phyloP scores from a whole-genome alignment of 2,329 filamentous ascomycete species.

The Neurospora sp. region DNA sequence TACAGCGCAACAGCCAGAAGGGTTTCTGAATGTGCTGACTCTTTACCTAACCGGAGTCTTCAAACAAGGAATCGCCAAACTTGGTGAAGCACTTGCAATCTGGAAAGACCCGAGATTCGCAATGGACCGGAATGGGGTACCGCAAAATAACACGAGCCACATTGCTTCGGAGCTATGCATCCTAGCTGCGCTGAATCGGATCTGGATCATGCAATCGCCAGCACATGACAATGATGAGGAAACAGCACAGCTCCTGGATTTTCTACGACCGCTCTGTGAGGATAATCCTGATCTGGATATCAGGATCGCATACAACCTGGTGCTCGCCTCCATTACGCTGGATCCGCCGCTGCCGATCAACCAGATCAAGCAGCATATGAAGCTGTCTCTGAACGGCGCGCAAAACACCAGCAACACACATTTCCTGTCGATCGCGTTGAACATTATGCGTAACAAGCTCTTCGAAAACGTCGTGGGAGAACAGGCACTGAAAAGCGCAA shows the following conservation, averaged over 20 bases:
- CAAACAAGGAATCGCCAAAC: conserved; percentile 65
- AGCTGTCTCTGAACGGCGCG: conserved; percentile 60
- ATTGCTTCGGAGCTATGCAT: conserved; percentile 53
- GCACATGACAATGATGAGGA: conserved; percentile 45
- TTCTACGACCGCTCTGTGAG: conserved; percentile 57
- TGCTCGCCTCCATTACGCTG: conserved; percentile 58
- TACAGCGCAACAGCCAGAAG: conserved; percentile 28
- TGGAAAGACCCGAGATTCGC: conserved; percentile 56
- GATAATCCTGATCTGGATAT: conserved; percentile 67
- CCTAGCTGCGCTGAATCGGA: conserved; percentile 56
- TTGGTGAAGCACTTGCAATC: conserved; percentile 55
- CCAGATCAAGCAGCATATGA: conserved; percentile 69
- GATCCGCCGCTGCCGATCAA: conserved; percentile 58
- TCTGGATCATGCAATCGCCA: conserved; percentile 63
- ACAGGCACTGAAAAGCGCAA: conserved; percentile 67
- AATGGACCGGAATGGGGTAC: conserved; percentile 27
- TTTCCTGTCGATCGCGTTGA: conserved; percentile 73
- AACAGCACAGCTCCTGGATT: conserved; percentile 52
- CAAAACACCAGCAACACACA: conserved; percentile 65
- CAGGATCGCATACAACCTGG: conserved; percentile 65
- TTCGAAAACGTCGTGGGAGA: conserved; percentile 76
- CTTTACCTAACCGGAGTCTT: conserved; percentile 69
- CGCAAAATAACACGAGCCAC: conserved; percentile 27
- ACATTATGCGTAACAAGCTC: conserved; percentile 74
- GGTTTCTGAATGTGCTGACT: conserved; percentile 42